phyloP scores from a whole-genome alignment of 164 flowering plant genomes.

The Kalanchoe fedtschenkoi region DNA sequence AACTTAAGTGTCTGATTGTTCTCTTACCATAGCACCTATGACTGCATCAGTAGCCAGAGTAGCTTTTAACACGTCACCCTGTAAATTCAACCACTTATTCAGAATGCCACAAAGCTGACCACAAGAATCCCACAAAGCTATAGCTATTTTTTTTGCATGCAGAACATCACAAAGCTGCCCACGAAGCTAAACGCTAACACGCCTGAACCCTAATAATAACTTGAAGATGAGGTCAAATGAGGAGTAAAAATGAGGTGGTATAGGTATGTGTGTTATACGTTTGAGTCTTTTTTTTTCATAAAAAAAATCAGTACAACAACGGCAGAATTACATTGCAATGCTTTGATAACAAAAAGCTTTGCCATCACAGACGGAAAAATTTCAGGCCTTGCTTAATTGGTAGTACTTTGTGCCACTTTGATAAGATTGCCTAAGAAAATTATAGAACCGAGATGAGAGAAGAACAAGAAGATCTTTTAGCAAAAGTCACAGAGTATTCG shows the following conservation, averaged over 20 bases:
- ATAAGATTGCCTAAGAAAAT: too few relatives aligned
- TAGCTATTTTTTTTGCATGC: too few relatives aligned
- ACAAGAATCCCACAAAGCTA: not conserved
- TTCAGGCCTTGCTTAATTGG: too few relatives aligned
- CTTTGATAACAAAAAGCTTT: too few relatives aligned
- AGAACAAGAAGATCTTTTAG: not conserved
- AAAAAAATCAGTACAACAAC: too few relatives aligned
- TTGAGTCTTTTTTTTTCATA: too few relatives aligned
- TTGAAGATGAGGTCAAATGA: not conserved
- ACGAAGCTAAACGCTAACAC: not conserved
- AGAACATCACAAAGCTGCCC: not conserved
- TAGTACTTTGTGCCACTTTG: too few relatives aligned
- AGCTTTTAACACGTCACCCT: constrained; percentile 88
- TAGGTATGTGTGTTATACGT: too few relatives aligned
- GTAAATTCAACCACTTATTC: constrained; percentile 15
- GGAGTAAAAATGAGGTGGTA: not conserved
- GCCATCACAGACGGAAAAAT: too few relatives aligned
- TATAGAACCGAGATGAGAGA: too few relatives aligned
- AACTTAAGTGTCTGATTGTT: not conserved
- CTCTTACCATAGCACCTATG: constrained; percentile 64
- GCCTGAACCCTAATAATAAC: too few relatives aligned
- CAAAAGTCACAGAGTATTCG: not conserved
- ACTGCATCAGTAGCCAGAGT: constrained; percentile 97
- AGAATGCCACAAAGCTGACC: not conserved
- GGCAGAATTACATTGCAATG: too few relatives aligned